Base-by-base conservation (phyloP, 2,329 filamentous ascomycete genomes). In the Curvularia sp. region DNA sequence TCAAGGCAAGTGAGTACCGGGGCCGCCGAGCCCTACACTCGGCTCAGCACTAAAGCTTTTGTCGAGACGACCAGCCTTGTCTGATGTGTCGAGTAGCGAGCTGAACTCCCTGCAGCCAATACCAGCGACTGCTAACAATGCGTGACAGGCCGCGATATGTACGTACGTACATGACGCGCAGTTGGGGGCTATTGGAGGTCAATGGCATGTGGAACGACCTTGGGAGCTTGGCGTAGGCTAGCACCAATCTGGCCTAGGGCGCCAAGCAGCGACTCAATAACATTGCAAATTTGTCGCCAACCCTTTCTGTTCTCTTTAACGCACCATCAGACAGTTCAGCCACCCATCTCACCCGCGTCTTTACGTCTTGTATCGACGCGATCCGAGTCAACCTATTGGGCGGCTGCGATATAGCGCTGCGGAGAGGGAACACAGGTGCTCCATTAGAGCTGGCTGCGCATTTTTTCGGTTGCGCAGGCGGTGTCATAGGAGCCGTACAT, bases 401-500 rank as follows among this genome's bases (percentile, higher is more conserved):
- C 63, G 67, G 65, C 82, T 85, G 84, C 83, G 85, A 87, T 87
- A 81, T 74, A 80, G 82, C 80, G 82, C 80, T 81, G 84, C 84
- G 83, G 71, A 87, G 84, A 87, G 76, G 74, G 77, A 83, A 74
- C 67, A 47, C 65, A 67, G 70, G 80, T 84, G 84, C 85, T 81
- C 85, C 84, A 88, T 89, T 89, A 89, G 87, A 89, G 83, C 87
- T 89, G 87, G 86, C 87, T 84, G 83, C 80, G 86, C 81, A 86
- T 84, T 84, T 80, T 68, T 82, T 74, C 77, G 75, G 81, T 91
- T 90, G 86, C 86, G 85, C 84, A 85, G 89, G 87, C 89, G 86
- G 90, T 87, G 90, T 93, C 90, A 93, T 90, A 93, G 87, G 89
- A 80, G 85, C 84, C 87, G 81, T 71, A 93, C 89, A 93, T 87